A percentile compares a stretch with the other conserved stretches of the same genome.
Conservation (phyloP, 2,329 filamentous ascomycete species). For the Epichloe sylvatica region DNA sequence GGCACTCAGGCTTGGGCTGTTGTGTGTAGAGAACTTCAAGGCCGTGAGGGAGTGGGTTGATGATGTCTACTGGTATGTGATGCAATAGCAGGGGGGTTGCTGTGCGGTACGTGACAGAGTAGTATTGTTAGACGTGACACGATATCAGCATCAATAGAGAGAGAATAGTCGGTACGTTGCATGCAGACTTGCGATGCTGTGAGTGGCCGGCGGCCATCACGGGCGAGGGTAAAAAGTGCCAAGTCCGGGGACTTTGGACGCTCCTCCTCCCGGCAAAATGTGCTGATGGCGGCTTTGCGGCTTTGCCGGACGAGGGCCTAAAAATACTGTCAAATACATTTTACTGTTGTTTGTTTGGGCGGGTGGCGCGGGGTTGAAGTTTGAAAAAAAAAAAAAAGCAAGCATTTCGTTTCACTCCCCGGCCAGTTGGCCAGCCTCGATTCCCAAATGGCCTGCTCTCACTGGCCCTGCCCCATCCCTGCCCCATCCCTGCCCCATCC, state of each 20-base stretch:
- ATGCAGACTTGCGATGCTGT: too few relatives aligned
- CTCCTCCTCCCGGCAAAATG: too few relatives aligned
- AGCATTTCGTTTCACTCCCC: neutral
- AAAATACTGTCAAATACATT: too few relatives aligned
- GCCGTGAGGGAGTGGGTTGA: constrained; percentile 4
- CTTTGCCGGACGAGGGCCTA: too few relatives aligned
- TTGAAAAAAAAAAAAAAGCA: too few relatives aligned
- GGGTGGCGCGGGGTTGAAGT: too few relatives aligned
- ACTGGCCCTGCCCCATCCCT: neutral
- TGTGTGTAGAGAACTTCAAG: constrained; percentile 9
- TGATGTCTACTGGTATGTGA: constrained; percentile 1
- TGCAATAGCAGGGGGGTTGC: neutral
- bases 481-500: too few relatives aligned
- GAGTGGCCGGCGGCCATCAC: neutral
- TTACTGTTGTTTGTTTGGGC: too few relatives aligned
- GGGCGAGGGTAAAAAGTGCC: too few relatives aligned
- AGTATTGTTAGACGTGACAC: neutral
- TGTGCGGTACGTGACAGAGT: neutral
- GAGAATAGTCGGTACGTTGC: too few relatives aligned
- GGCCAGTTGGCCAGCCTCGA: neutral
- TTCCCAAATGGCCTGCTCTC: neutral
- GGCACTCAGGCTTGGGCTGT: constrained; percentile 13
- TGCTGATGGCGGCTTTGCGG: too few relatives aligned
- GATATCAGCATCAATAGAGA: neutral
- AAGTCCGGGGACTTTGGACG: too few relatives aligned